Conservation (phyloP, 2,329 filamentous ascomycete species). For the Teratosphaeria gauchensis region DNA sequence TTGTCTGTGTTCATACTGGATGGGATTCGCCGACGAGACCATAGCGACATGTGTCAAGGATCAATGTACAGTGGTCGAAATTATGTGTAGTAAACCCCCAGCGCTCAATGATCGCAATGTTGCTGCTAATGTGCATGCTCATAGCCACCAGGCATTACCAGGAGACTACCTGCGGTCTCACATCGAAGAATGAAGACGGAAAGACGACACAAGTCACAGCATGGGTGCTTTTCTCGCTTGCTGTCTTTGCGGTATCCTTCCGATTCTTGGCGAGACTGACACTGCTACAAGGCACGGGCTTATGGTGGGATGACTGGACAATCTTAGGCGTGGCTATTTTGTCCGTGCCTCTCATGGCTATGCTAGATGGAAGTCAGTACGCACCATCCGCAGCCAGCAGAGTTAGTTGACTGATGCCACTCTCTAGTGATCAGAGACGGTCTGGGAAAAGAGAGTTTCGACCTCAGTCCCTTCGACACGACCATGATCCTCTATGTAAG, state of each 20-base stretch:
- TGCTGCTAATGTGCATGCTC: background rate
- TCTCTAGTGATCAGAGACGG: slow-evolving; percentile 1
- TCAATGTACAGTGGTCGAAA: background rate
- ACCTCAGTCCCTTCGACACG: background rate
- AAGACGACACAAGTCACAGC: background rate
- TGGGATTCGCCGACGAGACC: background rate
- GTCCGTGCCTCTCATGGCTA: background rate
- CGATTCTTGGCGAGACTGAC: background rate
- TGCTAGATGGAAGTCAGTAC: background rate
- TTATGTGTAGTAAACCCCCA: background rate
- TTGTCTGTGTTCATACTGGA: background rate
- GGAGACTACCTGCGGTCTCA: background rate
- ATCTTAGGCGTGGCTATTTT: background rate
- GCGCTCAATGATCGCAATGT: background rate
- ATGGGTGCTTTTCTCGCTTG: background rate
- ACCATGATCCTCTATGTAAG: slow-evolving; percentile 2
- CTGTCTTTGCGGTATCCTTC: background rate
- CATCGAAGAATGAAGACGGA: background rate
- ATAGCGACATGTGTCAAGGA: background rate
- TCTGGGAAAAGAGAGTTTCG: slow-evolving; percentile 2
- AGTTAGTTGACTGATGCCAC: background rate
- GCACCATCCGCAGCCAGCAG: background rate
- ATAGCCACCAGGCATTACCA: background rate
- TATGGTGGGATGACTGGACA: slow-evolving; percentile 1
- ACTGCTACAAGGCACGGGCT: background rate